Evolutionary conservation across 225 moss, liverwort and hornwort species (phyloP), one percentile per base, ranked within the genome.

Genomic region (Bryoerythrophyllum caledonicum): DNA sequence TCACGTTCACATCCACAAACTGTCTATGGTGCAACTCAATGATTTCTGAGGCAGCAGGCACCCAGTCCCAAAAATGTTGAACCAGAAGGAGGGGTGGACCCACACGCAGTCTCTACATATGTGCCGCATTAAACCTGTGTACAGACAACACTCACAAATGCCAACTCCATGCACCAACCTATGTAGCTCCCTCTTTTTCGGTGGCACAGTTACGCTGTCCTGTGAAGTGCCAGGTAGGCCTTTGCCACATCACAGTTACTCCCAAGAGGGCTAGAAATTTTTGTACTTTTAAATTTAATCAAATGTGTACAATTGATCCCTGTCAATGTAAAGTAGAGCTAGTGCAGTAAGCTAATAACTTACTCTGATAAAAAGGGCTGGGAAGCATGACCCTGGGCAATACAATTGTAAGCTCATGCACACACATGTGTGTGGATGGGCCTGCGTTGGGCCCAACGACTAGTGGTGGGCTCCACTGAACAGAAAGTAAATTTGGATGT

Each of bases 111-210:
- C 79, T 56, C 62, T n/a, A 10, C 20, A 46, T 44, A 27, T 75
- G 83, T 71, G 67, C 71, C 71, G 7, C 79, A 83, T 75, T 83
- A 65, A 83, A 63, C 41, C 34, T 2, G 23, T 67, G 75, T 79
- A 55, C 79, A 35, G 53, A 20, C 75, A 61, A 23, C 38, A 44
- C 79, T 67, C 70, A 67, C 82, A 63, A 73, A 56, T 68, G 78
- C 78, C 44, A 6, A 55, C 56, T 61, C 58, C 63, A 17, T 24
- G 77, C 57, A 70, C 82, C 71, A 63, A 26, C 60, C 53, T 24
- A 0, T 41, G 13, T 8, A 53, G 48, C 48, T 17, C 38, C 48
- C 35, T 24, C 7, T 6, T 19, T 26, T 41, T 41, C 34, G 16
- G 77, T 61, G 61, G 72, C 26, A 51, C 65, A 54, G 23, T 54